Evolutionary conservation across 805 yeast species (phyloP).

Genomic region (Metschnikowia arizonensis): DNA sequence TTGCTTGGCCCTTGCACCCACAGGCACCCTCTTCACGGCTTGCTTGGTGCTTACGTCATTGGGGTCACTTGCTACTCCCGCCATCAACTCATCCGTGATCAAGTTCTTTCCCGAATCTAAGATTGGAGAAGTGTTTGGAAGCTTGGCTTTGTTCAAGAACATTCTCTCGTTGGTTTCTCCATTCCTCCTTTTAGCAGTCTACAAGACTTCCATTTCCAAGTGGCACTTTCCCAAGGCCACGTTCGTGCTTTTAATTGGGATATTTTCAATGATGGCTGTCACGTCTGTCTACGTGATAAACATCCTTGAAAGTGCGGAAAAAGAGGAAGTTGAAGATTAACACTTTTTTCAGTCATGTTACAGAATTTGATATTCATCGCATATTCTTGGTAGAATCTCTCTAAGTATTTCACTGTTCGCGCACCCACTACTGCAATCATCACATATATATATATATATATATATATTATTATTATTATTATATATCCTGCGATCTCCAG

Average conservation of each 20-base stretch:
- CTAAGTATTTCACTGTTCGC: neutral
- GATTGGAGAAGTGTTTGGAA: constrained; percentile 73
- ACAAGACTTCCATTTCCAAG: constrained; percentile 27
- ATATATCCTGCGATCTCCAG: neutral
- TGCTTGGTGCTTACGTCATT: constrained; percentile 41
- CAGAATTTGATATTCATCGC: neutral
- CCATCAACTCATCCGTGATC: constrained; percentile 53
- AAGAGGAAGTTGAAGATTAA: neutral
- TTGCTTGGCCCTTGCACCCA: constrained; percentile 29
- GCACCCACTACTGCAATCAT: neutral
- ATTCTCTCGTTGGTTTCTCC: constrained; percentile 48
- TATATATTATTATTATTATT: no score
- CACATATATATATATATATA: no score
- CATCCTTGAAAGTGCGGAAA: constrained; percentile 12
- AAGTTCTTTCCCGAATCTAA: constrained; percentile 57
- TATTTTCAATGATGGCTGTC: constrained; percentile 3
- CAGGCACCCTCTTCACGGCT: constrained; percentile 26
- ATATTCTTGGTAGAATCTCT: neutral
- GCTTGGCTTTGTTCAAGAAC: constrained; percentile 56
- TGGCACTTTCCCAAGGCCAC: constrained; percentile 29
- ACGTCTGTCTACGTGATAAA: constrained; percentile 9
- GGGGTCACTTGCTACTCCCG: constrained; percentile 42
- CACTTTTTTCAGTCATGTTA: neutral
- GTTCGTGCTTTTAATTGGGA: constrained; percentile 21
- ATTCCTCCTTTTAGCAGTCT: constrained; percentile 43